Evolutionary conservation across 2,329 filamentous ascomycete genomes (phyloP).

Genomic region (Zymoseptoria passerinii): DNA sequence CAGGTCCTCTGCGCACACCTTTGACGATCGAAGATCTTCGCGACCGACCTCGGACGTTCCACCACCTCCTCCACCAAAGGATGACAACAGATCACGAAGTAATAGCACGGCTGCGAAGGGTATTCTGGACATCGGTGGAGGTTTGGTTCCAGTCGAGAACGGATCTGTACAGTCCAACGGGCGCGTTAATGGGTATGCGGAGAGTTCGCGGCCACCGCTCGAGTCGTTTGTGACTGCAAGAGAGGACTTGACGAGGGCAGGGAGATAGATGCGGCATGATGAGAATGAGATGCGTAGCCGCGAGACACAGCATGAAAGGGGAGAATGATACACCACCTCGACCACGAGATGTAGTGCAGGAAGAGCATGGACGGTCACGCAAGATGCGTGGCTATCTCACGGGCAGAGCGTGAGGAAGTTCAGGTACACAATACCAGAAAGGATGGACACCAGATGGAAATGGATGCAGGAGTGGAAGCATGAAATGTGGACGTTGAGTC

Average conservation of each 20-base stretch:
- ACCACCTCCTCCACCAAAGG: conserved; percentile 3
- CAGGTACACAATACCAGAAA: not conserved
- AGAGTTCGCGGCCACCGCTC: conserved; percentile 34
- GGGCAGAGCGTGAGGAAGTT: not conserved
- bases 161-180: not conserved
- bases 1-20: not conserved
- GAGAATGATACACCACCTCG: not conserved
- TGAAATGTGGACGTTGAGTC: not conserved
- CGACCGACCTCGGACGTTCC: not conserved
- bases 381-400: not conserved
- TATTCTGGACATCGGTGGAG: not conserved
- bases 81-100: not conserved
- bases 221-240: conserved; percentile 50
- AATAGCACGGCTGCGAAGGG: not conserved
- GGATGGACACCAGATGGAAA: not conserved
- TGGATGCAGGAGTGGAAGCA: not conserved
- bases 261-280: not conserved
- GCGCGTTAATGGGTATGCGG: not conserved
- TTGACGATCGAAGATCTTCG: not conserved
- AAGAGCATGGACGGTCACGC: not conserved
- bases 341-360: not conserved
- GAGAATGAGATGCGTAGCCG: not conserved
- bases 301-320: not conserved
- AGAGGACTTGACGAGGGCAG: conserved; percentile 23
- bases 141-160: not conserved